phyloP scores from a whole-genome alignment of 345 rosid species.

The Hibiscus mutabilis region DNA sequence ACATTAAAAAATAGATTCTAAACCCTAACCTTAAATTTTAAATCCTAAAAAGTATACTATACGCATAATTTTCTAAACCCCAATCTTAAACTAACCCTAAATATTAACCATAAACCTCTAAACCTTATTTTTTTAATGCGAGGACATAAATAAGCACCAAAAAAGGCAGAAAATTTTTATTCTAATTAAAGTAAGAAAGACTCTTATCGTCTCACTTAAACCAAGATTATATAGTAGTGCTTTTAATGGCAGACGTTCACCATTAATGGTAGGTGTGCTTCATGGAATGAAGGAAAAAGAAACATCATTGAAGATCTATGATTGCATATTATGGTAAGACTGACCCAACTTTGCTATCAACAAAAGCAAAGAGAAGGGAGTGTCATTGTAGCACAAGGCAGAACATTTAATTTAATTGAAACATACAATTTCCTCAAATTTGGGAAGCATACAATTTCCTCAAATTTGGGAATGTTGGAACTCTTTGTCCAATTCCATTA shows the following conservation, averaged over 20 bases:
- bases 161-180: too few relatives aligned
- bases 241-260: slow-evolving; percentile 26
- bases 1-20: too few relatives aligned
- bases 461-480: not conserved
- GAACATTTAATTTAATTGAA: not conserved
- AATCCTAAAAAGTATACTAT: too few relatives aligned
- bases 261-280: slow-evolving; percentile 28
- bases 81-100: too few relatives aligned
- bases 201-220: too few relatives aligned
- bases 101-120: too few relatives aligned
- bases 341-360: slow-evolving; percentile 18
- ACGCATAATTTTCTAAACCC: too few relatives aligned
- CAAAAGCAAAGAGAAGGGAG: slow-evolving; percentile 15
- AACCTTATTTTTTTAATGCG: too few relatives aligned
- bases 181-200: too few relatives aligned
- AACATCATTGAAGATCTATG: slow-evolving; percentile 14
- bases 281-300: slow-evolving; percentile 11
- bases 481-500: not conserved
- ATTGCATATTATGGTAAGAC: slow-evolving; percentile 20
- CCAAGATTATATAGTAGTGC: too few relatives aligned
- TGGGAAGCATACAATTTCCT: not conserved
- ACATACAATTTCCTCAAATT: not conserved
- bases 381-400: not conserved
- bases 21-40: too few relatives aligned
- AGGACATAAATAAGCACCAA: too few relatives aligned